These are phyloP conservation scores for Tetrapisispora namnaoensis DNA, from an alignment of 805 yeast genomes.

Conservation along the genomic window DNA sequence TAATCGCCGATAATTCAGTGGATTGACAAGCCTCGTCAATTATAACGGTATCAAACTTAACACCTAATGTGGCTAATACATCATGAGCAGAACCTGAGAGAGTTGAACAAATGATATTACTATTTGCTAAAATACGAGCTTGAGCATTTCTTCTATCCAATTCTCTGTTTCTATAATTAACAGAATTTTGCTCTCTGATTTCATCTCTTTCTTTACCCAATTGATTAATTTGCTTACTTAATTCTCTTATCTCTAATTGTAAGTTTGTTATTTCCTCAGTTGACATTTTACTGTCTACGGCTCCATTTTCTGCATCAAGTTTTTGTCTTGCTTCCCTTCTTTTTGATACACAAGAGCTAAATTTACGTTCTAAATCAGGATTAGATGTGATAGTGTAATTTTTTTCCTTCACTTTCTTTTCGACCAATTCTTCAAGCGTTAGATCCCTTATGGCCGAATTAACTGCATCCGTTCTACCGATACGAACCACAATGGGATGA, in stretches of 20 bases:
- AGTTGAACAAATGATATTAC: constrained; percentile 85
- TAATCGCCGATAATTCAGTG: constrained; percentile 83
- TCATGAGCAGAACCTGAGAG: constrained; percentile 93
- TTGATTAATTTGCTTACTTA: constrained; percentile 54
- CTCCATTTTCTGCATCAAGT: constrained; percentile 32
- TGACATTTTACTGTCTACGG: constrained; percentile 37
- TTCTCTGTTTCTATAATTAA: constrained; percentile 65
- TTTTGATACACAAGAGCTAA: constrained; percentile 46
- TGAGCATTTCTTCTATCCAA: constrained; percentile 68
- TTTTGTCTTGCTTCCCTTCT: constrained; percentile 45
- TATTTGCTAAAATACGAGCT: constrained; percentile 55
- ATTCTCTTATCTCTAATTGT: constrained; percentile 42
- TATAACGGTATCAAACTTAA: constrained; percentile 80
- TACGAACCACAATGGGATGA: constrained; percentile 64
- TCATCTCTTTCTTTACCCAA: constrained; percentile 68
- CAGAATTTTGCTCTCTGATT: constrained; percentile 62
- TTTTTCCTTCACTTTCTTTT: constrained; percentile 39
- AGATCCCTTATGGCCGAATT: constrained; percentile 72
- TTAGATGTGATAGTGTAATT: constrained; percentile 29
- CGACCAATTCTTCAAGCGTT: constrained; percentile 81
- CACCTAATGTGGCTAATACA: constrained; percentile 60
- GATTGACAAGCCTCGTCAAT: constrained; percentile 98
- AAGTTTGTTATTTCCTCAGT: constrained; percentile 39
- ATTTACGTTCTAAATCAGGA: constrained; percentile 38
- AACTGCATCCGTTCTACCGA: constrained; percentile 85